Evolutionary conservation across 2,329 filamentous ascomycete species (phyloP), one percentile per base, ranked within the genome.

Genomic region (Microsporum audouinii): DNA sequence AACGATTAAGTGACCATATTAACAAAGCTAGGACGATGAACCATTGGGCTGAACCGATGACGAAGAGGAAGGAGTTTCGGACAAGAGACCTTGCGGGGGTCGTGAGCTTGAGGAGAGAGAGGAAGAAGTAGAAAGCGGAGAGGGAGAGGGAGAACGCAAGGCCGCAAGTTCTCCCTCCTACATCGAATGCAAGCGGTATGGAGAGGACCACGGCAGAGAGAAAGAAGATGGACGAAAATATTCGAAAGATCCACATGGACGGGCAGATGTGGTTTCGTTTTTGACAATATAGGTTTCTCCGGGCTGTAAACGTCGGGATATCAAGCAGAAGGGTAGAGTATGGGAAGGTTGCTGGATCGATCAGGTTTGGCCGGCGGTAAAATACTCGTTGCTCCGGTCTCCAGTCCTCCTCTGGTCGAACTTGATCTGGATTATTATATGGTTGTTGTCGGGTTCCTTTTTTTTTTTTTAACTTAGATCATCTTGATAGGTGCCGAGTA

Each of bases 121-220:
- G 91, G 73, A 89, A 76, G 73, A 96, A 87, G 79, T 97, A 97
- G 80, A 95, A 97, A 69, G 83, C 80, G 68, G 92, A 91, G 60
- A 97, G 84, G 56, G 88, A 85, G 60, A 97, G 83, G 71, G 91
- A 96, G 79, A 95, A 97, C 65, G 91, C 92, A 71, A 99, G 82
- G 63, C 94, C 94, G 71, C 91, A 95, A 69, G 94, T 91, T 70
- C 90, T 87, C 64, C 94, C 94, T 72, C 94, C 94, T 70, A 97
- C 92, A 83, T 99, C 94, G 79, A 97, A 97, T 70, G 92, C 89
- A 72, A 99, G 86, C 64, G 94, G 94, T 72, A 99, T 94, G 64
- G 91, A 96, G 72, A 97, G 88, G 71, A 97, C 86, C 74, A 96
- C 91, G 77, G 88, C 88, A 76, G 91, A 82, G 69, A 97, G 85